Percentiles rank a stretch among this genome's conserved stretches.
These are phyloP conservation scores for Tolypocladium inflatum DNA, from an alignment of 2,329 filamentous ascomycete genomes.

Conservation along the genomic window DNA sequence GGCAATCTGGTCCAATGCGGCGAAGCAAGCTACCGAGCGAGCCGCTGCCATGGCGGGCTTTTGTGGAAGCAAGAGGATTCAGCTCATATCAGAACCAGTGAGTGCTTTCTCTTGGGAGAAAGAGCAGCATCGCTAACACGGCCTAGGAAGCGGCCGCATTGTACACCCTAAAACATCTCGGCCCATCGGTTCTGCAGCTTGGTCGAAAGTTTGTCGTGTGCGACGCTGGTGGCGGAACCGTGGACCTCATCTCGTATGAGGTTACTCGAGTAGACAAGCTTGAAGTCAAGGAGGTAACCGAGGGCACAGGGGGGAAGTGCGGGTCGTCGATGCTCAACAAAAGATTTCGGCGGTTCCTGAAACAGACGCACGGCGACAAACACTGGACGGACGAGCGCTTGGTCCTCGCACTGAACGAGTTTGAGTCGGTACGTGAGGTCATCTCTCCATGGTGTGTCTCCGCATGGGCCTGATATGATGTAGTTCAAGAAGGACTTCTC, in stretches of 20 bases:
- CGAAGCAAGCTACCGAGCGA: constrained; percentile 38
- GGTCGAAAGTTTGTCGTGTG: constrained; percentile 42
- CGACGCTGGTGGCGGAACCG: constrained; percentile 45
- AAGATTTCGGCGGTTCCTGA: constrained; percentile 34
- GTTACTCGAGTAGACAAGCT: constrained; percentile 31
- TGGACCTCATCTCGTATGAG: constrained; percentile 44
- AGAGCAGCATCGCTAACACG: constrained; percentile 1
- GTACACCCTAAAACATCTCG: constrained; percentile 34
- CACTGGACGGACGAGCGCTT: constrained; percentile 32
- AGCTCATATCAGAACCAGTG: constrained; percentile 39
- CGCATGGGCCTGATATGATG: constrained; percentile 2
- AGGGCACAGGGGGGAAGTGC: constrained; percentile 38
- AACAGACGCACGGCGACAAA: constrained; percentile 30
- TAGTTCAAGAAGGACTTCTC: constrained; percentile 29
- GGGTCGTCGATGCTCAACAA: constrained; percentile 40
- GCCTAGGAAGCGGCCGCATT: constrained; percentile 39
- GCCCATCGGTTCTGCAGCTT: constrained; percentile 28
- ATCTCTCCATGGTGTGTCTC: too few species aligned
- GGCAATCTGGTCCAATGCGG: constrained; percentile 47
- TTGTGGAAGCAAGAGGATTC: constrained; percentile 30
- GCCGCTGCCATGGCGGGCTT: constrained; percentile 28
- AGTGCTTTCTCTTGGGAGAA: constrained; percentile 1
- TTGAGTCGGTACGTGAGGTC: constrained; percentile 25
- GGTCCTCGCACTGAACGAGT: constrained; percentile 29
- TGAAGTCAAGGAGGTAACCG: constrained; percentile 37